phyloP scores from a whole-genome alignment of 345 rosid species.

The Kernera saxatilis region DNA sequence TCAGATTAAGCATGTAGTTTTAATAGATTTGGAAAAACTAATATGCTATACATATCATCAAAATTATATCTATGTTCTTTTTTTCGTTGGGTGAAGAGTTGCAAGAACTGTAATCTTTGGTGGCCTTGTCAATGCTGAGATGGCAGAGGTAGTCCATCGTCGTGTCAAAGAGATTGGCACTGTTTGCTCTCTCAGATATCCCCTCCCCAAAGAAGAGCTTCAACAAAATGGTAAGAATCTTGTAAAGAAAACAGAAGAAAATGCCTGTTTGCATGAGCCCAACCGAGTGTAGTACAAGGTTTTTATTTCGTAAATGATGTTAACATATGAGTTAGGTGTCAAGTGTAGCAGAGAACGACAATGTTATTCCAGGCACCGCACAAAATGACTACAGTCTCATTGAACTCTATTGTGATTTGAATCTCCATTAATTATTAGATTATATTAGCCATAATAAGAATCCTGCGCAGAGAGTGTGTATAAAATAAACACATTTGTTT shows the following conservation, averaged over 20 bases:
- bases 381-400: not conserved
- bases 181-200: slow-evolving; percentile 76
- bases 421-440: not conserved
- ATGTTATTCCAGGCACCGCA: not conserved
- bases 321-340: not conserved
- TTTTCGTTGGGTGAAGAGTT: slow-evolving; percentile 45
- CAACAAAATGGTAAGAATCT: slow-evolving; percentile 56
- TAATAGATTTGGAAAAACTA: not conserved
- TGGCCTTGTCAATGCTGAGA: slow-evolving; percentile 59
- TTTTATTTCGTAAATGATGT: not conserved
- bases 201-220: slow-evolving; percentile 70
- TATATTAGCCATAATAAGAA: not conserved
- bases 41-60: not conserved
- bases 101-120: slow-evolving; percentile 91
- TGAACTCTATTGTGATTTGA: not conserved
- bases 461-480: not conserved
- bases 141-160: slow-evolving; percentile 67
- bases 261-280: not conserved
- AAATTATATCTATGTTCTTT: not conserved
- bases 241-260: not conserved
- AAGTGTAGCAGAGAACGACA: not conserved
- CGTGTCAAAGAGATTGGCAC: slow-evolving; percentile 59
- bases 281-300: not conserved
- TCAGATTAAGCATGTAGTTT: not conserved
- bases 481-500: not conserved